Percentiles rank a stretch among this genome's conserved stretches.
These are phyloP conservation scores for Microcos paniculata DNA, from an alignment of 345 rosid genomes.

Conservation along the genomic window DNA sequence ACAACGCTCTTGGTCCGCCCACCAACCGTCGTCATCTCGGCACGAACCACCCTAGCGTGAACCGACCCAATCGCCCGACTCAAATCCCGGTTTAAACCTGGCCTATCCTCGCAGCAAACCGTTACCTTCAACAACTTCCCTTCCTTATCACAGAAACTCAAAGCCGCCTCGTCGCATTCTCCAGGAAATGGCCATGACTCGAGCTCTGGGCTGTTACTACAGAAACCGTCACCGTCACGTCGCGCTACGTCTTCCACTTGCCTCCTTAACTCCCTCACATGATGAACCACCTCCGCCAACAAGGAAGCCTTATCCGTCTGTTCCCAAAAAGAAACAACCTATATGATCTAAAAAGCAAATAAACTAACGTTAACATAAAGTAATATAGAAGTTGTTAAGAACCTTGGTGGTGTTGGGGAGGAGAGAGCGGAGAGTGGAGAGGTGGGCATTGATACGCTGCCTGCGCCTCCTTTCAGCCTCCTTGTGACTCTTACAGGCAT, in stretches of 20 bases:
- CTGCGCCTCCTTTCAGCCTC: slow-evolving; percentile 63
- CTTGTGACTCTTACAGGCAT: slow-evolving; percentile 49
- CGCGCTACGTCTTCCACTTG: slow-evolving; percentile 41
- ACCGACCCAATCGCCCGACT: slow-evolving; percentile 32
- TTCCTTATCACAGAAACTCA: slow-evolving; percentile 24
- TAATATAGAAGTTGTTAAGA: neutral
- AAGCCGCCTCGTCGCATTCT: slow-evolving; percentile 41
- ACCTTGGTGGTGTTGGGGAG: slow-evolving; percentile 52
- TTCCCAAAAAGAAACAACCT: neutral
- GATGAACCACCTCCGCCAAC: slow-evolving; percentile 79
- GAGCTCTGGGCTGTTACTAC: slow-evolving; percentile 20
- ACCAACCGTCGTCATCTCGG: slow-evolving; percentile 58
- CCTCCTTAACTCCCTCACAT: slow-evolving; percentile 50
- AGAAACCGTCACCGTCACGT: slow-evolving; percentile 8
- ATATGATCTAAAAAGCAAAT: neutral
- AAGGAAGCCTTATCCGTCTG: slow-evolving; percentile 85
- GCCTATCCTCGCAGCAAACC: slow-evolving; percentile 56
- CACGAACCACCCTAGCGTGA: slow-evolving; percentile 41
- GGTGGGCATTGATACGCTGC: slow-evolving; percentile 61
- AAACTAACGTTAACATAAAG: neutral
- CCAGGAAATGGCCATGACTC: slow-evolving; percentile 36
- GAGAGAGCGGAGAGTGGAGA: slow-evolving; percentile 59
- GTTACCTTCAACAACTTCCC: slow-evolving; percentile 32
- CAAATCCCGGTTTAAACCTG: slow-evolving; percentile 48
- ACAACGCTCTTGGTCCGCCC: slow-evolving; percentile 45